Evolutionary conservation across 1,139 yeast genomes (phyloP).

Genomic region (Scheffersomyces quercinus): DNA sequence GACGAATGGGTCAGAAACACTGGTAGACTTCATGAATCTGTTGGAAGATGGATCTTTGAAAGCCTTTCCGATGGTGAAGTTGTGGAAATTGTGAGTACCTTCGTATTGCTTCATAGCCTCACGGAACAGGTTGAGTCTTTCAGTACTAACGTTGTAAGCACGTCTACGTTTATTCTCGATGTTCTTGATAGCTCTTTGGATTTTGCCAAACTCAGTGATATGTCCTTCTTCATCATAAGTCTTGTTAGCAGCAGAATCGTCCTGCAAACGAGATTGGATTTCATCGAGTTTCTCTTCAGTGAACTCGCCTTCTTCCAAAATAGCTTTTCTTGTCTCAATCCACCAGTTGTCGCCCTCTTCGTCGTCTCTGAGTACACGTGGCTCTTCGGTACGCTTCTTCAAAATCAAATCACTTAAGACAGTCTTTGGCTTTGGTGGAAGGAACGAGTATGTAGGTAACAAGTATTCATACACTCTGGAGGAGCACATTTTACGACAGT

Average conservation of each 20-base stretch:
- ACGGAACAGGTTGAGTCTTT: conserved; percentile 63
- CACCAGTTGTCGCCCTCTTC: conserved; percentile 75
- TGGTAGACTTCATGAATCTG: conserved; percentile 76
- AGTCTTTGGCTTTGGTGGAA: conserved; percentile 85
- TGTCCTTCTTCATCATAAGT: conserved; percentile 35
- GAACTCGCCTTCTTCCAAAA: conserved; percentile 43
- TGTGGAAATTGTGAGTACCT: conserved; percentile 94
- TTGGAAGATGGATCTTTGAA: conserved; percentile 83
- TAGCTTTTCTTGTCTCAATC: conserved; percentile 51
- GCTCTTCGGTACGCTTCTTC: conserved; percentile 52
- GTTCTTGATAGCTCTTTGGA: conserved; percentile 59
- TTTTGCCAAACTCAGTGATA: conserved; percentile 40
- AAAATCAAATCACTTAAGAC: conserved; percentile 60
- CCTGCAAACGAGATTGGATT: conserved; percentile 13
- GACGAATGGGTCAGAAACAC: conserved; percentile 87
- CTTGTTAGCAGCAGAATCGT: conserved; percentile 15
- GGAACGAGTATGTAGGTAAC: conserved; percentile 83
- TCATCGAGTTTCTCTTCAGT: conserved; percentile 45
- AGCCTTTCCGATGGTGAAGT: conserved; percentile 87
- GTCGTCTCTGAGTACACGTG: conserved; percentile 63
- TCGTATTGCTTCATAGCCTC: conserved; percentile 70
- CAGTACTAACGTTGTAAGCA: conserved; percentile 61
- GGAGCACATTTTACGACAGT: conserved; percentile 92
- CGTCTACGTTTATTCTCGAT: conserved; percentile 72
- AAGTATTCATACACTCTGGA: conserved; percentile 92